Evolutionary conservation across 2,329 filamentous ascomycete species (phyloP).

Genomic region (Trichoderma sp.): DNA sequence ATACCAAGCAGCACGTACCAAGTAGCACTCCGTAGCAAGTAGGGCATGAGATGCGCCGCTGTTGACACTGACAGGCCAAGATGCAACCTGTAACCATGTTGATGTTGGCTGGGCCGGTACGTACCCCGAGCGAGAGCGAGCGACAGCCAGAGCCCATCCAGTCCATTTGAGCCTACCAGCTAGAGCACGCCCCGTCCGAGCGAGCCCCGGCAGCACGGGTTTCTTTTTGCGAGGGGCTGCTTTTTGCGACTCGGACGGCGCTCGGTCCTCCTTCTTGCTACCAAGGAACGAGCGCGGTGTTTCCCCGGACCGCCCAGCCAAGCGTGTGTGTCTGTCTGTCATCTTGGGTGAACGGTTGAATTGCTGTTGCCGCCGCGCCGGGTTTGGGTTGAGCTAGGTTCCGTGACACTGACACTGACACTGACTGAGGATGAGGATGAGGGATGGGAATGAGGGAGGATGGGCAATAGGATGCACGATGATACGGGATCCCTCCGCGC

Average conservation of each 20-base stretch:
- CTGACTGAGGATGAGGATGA: neutral
- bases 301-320: neutral
- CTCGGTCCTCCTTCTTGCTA: neutral
- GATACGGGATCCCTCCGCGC: neutral
- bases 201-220: neutral
- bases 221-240: neutral
- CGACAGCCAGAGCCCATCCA: neutral
- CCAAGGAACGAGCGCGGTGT: neutral
- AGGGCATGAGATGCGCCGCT: neutral
- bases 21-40: neutral
- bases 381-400: neutral
- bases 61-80: neutral
- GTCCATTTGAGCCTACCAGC: neutral
- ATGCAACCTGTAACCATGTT: neutral
- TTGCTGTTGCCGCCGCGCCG: no score
- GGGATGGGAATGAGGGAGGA: neutral
- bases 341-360: neutral
- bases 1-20: neutral
- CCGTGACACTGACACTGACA: neutral
- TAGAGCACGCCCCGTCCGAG: neutral
- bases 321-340: neutral
- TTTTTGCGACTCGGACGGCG: neutral
- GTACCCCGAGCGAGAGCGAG: neutral
- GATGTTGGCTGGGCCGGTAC: neutral
- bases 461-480: neutral